A percentile compares a stretch with the other conserved stretches of the same genome.
Conservation (phyloP, 345 rosid species). For the Populus nigra region DNA sequence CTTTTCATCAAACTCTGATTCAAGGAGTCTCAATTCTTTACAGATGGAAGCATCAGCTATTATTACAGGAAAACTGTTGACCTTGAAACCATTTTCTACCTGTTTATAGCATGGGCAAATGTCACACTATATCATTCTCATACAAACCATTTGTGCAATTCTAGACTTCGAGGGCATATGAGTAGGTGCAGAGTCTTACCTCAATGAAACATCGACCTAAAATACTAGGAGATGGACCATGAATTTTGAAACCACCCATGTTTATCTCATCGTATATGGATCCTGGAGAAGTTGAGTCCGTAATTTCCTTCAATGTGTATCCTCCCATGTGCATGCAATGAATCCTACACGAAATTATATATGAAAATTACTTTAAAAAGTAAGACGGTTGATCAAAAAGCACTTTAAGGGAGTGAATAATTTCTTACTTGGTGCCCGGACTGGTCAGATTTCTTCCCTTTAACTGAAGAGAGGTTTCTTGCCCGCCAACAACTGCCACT, state of each 20-base stretch:
- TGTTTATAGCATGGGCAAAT: conserved; percentile 30
- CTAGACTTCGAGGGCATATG: background rate
- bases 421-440: conserved; percentile 66
- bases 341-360: conserved; percentile 43
- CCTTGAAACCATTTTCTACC: conserved; percentile 90
- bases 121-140: conserved; percentile 10
- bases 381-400: background rate
- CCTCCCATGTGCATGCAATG: conserved; percentile 64
- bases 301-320: conserved; percentile 52
- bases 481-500: conserved; percentile 71
- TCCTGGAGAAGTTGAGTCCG: conserved; percentile 31
- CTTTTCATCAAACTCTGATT: conserved; percentile 55
- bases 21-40: conserved; percentile 70
- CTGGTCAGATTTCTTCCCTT: conserved; percentile 70
- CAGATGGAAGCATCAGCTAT: conserved; percentile 77
- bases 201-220: conserved; percentile 84
- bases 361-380: conserved; percentile 8
- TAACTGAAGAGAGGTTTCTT: conserved; percentile 56
- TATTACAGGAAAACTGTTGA: conserved; percentile 76
- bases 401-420: conserved; percentile 1
- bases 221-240: conserved; percentile 32
- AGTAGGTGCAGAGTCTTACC: conserved; percentile 40
- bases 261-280: conserved; percentile 52
- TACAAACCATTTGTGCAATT: background rate
- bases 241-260: conserved; percentile 47